A percentile compares a stretch with the other conserved stretches of the same genome.
These are phyloP conservation scores for Crithidia fasciculata DNA, from an alignment of 208 protist species.

Conservation along the genomic window DNA sequence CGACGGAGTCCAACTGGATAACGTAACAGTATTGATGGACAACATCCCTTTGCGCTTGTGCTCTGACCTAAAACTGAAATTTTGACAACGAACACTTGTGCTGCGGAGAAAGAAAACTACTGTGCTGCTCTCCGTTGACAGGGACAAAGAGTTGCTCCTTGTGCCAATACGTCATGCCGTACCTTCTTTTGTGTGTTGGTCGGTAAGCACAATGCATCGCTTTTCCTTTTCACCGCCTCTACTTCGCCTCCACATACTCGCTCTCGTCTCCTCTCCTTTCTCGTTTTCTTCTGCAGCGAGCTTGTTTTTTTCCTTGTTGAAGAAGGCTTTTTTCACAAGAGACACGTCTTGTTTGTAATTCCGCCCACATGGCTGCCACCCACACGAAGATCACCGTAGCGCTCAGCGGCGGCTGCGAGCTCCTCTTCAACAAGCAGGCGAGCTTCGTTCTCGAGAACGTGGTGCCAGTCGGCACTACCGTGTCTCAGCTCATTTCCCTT, in stretches of 20 bases:
- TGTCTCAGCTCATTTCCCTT: conserved; percentile 61
- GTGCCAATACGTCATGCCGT: too few species aligned
- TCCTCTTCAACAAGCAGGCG: conserved; percentile 76
- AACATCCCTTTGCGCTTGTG: too few species aligned
- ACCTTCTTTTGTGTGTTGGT: too few species aligned
- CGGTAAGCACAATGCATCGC: not conserved
- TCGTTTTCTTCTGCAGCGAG: conserved; percentile 5
- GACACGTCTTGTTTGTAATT: not conserved
- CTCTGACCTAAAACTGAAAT: too few species aligned
- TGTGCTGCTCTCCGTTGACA: too few species aligned
- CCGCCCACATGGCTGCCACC: not conserved
- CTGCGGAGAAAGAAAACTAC: too few species aligned
- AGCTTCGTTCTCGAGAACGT: conserved; percentile 34
- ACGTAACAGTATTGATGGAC: too few species aligned
- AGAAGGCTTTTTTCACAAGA: too few species aligned
- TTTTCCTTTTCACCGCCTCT: not conserved
- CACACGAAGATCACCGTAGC: conserved; percentile 46
- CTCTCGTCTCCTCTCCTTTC: conserved; percentile 5
- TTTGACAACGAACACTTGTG: too few species aligned
- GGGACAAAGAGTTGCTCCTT: too few species aligned
- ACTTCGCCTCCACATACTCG: not conserved
- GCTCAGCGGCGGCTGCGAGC: conserved; percentile 82
- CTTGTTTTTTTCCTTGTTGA: too few species aligned
- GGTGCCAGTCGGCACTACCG: conserved; percentile 47
- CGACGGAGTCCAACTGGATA: not conserved